Evolutionary conservation across 371 early-diverging fungal genomes (phyloP).

Genomic region (Mortierella sp.): DNA sequence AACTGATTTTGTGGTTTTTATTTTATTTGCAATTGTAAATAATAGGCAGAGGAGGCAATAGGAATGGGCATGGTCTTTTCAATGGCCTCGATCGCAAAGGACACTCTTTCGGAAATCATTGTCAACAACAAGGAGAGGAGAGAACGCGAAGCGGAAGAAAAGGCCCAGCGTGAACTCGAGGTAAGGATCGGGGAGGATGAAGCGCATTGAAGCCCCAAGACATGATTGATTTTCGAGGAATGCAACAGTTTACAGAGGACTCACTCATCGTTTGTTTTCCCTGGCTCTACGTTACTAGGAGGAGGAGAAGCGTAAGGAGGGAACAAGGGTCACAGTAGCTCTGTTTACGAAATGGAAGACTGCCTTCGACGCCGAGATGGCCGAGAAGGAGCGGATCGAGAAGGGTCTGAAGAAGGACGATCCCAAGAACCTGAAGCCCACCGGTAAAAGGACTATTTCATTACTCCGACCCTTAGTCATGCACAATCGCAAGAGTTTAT

Average conservation of each 20-base stretch:
- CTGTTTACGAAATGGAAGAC: constrained; percentile 86
- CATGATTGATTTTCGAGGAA: too few species aligned
- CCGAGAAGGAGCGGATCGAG: constrained; percentile 67
- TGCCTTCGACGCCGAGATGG: constrained; percentile 82
- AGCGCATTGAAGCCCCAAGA: too few species aligned
- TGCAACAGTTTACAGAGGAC: too few species aligned
- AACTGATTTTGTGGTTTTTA: neutral
- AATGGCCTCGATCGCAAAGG: constrained; percentile 84
- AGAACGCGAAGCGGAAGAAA: constrained; percentile 70
- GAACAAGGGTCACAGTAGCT: constrained; percentile 88
- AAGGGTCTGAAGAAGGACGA: constrained; percentile 59
- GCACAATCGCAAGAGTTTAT: neutral
- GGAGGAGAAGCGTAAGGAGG: constrained; percentile 84
- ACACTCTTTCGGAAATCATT: constrained; percentile 75
- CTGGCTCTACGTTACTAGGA: constrained; percentile 39
- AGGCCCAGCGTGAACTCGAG: constrained; percentile 79
- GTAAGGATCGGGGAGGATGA: too few species aligned
- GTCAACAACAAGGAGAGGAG: constrained; percentile 64
- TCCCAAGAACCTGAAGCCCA: constrained; percentile 67
- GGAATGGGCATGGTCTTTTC: constrained; percentile 96
- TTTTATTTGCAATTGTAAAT: neutral
- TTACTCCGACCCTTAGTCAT: neutral
- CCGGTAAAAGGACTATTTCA: constrained; percentile 59
- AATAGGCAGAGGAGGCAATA: constrained; percentile 77
- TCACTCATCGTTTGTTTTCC: neutral